Conservation (phyloP, 2,329 filamentous ascomycete species). For the Epichloe festucae region DNA sequence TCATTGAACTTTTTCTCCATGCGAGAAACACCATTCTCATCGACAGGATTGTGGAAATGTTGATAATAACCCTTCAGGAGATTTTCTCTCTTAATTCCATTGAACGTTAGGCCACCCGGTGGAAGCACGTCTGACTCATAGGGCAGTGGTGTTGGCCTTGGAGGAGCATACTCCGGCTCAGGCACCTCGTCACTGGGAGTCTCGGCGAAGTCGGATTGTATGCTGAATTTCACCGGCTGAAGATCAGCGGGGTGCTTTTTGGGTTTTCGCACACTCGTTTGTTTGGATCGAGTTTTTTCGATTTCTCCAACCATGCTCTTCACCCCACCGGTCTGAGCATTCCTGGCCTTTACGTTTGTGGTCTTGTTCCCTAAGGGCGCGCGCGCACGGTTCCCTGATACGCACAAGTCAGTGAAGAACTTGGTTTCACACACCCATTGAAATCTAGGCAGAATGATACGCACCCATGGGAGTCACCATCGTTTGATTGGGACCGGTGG, state of each 20-base stretch:
- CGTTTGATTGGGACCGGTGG: conserved; percentile 32
- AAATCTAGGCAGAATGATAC: conserved; percentile 9
- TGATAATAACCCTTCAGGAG: conserved; percentile 48
- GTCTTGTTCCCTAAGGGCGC: conserved; percentile 90
- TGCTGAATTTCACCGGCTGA: conserved; percentile 48
- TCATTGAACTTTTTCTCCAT: conserved; percentile 48
- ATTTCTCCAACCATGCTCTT: conserved; percentile 45
- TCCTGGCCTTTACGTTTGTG: conserved; percentile 77
- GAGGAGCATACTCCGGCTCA: conserved; percentile 85
- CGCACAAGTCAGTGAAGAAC: conserved; percentile 5
- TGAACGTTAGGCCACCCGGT: conserved; percentile 39
- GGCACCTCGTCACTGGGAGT: conserved; percentile 53
- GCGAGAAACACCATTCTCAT: conserved; percentile 52
- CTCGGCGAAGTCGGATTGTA: conserved; percentile 41
- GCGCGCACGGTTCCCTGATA: conserved; percentile 37
- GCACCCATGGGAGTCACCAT: conserved; percentile 74
- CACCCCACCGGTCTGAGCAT: conserved; percentile 51
- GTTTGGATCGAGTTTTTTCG: conserved; percentile 47
- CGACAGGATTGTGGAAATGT: conserved; percentile 49
- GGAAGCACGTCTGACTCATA: conserved; percentile 61
- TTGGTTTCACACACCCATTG: not conserved
- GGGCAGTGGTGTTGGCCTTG: conserved; percentile 49
- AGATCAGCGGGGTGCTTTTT: conserved; percentile 41
- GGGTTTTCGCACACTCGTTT: conserved; percentile 44
- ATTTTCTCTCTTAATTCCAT: conserved; percentile 45